Evolutionary conservation across 1,139 yeast species (phyloP), one percentile per base, ranked within the genome.

Genomic region (Yamadazyma songkhlaensis): DNA sequence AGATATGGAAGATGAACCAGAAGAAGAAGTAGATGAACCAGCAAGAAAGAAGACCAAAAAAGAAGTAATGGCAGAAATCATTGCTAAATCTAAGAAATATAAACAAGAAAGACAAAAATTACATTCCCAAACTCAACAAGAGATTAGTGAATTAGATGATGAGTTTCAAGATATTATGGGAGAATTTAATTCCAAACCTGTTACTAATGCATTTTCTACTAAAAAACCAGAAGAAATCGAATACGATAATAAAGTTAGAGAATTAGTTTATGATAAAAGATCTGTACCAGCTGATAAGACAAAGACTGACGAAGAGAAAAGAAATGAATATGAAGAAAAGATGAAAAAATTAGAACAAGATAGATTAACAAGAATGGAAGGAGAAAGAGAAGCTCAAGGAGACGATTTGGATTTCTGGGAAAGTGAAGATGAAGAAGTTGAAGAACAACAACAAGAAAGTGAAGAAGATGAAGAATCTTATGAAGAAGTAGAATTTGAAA

Each of bases 211-310:
- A 35, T 57, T 60, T 37, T 54, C 55, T 21, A 56, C 57, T 7
- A 70, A 69, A 44, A 63, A 72, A 1, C 63, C 63, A 12, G 72
- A 67, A 34, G 84, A 81, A 47, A 62, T 68, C 10, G 79, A 70
- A 24, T 94, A 92, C 59, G 97, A 90, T 53, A 72, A 68, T 48
- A 77, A 79, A 48, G 90, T 92, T 23, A 77, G 86, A 43, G 92
- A 85, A 52, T 74, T 92, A 53, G 81, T 82, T 4, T 74, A 85
- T 54, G 98, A 94, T 42, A 78, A 84, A 54, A 76, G 97, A 51
- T 90, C 97, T 0, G 89, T 78, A 8, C 98, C 98, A n/a, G 80
- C 94, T n/a, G 96, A 89, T 43, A 74, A 97, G 59, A 89, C 97
- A 1, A 88, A 90, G 62, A 90, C 97, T 0, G 87, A 79, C 1